Evolutionary conservation across 805 yeast genomes (phyloP), one percentile per base, ranked within the genome.

Genomic region (Yarrowia keelungensis): DNA sequence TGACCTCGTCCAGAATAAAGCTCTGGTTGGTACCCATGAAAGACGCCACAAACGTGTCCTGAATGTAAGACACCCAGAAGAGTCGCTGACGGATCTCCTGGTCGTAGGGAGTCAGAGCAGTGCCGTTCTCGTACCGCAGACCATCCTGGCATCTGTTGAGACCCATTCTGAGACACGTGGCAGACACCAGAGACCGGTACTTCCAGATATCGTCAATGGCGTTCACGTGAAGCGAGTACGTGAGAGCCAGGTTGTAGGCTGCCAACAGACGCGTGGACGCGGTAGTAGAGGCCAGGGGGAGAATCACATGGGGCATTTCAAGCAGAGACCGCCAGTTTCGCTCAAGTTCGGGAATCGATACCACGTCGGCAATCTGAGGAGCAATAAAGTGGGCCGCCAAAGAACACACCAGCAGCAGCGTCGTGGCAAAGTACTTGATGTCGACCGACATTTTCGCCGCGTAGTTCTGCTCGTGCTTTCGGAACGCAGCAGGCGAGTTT

Each of bases 121-220:
- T 83, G 0, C 94, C 94, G 69, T 82, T 82, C n/a, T 83, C 82
- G 3, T 87, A 85, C 62, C 89, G 79, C 4, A 91, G 92, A 0
- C 93, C 87, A 42, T 71, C 70, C 10, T 97, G 97, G 77, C 97
- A 89, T 72, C 96, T 82, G 76, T 92, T 97, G 54, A 92, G 80
- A 73, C 97, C 85, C 67, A 92, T 79, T 73, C 92, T 95, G 73
- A 91, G 96, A 5, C 93, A 88, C 93, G 91, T 89, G 36, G 92
- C 87, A 12, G 89, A 86, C 8, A 89, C 87, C 72, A 87, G 82
- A 51, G 94, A 93, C 70, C 97, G 82, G 50, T 90, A 81, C 67
- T 88, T 89, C 79, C 91, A 92, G 70, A 92, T 83, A 1, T 91
- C 87, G 9, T 87, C 83, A 53, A 87, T 84, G 76, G 90, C 92